Conservation (phyloP, 306 rosid species). For the Hylodesmum podocarpum region DNA sequence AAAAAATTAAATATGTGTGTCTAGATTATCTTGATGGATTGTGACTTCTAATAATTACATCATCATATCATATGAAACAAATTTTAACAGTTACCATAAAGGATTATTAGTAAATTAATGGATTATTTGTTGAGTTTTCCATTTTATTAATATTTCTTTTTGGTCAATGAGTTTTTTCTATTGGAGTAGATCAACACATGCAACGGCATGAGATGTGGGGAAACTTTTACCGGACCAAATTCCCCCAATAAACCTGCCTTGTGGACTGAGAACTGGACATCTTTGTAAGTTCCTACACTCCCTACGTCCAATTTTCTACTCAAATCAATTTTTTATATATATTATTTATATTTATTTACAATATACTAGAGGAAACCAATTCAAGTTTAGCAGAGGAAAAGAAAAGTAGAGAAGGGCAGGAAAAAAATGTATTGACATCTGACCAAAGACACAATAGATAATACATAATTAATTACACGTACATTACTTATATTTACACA, state of each 20-base stretch:
- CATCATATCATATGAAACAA: background rate
- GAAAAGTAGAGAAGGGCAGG: no score
- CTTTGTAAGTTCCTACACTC: constrained; percentile 46
- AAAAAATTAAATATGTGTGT: no score
- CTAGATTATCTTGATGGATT: background rate
- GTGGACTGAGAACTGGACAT: constrained; percentile 89
- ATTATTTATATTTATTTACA: no score
- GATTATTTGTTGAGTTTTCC: no score
- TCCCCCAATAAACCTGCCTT: constrained; percentile 67
- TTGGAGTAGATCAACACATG: constrained; percentile 65
- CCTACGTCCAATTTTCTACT: background rate
- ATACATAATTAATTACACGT: no score
- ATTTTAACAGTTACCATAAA: background rate
- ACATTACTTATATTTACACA: background rate
- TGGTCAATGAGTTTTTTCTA: background rate
- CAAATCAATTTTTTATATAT: no score
- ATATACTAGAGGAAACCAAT: no score
- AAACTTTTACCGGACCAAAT: constrained; percentile 70
- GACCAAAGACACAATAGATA: no score
- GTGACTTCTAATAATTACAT: background rate
- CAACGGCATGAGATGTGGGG: constrained; percentile 78
- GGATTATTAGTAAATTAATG: no score
- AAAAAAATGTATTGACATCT: no score
- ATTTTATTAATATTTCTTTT: background rate
- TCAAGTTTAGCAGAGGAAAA: no score